These are phyloP conservation scores for Penicillium ochrochloron DNA, from an alignment of 495 filamentous ascomycete genomes.

Conservation along the genomic window DNA sequence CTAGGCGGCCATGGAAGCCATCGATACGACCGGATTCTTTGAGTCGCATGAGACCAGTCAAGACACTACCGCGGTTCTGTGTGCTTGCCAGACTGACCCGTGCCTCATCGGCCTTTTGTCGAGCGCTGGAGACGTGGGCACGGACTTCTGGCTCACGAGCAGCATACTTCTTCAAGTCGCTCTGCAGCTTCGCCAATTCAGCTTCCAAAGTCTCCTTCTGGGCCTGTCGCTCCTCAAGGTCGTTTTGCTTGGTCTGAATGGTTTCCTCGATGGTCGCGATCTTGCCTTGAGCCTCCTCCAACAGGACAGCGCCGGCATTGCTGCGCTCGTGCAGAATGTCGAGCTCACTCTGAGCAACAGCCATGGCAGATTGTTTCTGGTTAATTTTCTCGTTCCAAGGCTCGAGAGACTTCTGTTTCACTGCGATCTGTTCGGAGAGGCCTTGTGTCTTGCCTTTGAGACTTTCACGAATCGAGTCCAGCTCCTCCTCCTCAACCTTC, in stretches of 20 bases:
- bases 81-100: conserved; percentile 84
- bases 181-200: conserved; percentile 70
- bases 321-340: conserved; percentile 87
- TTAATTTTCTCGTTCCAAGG: conserved; percentile 98
- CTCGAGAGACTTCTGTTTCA: conserved; percentile 91
- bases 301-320: conserved; percentile 79
- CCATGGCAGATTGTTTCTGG: conserved; percentile 88
- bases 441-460: conserved; percentile 95
- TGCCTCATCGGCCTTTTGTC: conserved; percentile 95
- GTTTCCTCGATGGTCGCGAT: conserved; percentile 72
- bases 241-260: conserved; percentile 67
- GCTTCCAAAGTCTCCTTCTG: conserved; percentile 74
- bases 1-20: conserved; percentile 93
- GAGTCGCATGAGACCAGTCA: conserved; percentile 88
- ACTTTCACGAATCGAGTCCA: conserved; percentile 75
- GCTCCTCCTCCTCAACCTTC: conserved; percentile 78
- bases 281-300: conserved; percentile 84
- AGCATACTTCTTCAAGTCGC: conserved; percentile 70
- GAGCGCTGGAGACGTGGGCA: conserved; percentile 78
- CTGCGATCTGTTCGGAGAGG: conserved; percentile 87
- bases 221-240: conserved; percentile 75
- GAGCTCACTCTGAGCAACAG: conserved; percentile 91
- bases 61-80: conserved; percentile 90
- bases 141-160: conserved; percentile 80
- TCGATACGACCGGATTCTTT: conserved; percentile 96